Evolutionary conservation across 257 asterid species (phyloP).

Genomic region (Thymus mandschuricus): DNA sequence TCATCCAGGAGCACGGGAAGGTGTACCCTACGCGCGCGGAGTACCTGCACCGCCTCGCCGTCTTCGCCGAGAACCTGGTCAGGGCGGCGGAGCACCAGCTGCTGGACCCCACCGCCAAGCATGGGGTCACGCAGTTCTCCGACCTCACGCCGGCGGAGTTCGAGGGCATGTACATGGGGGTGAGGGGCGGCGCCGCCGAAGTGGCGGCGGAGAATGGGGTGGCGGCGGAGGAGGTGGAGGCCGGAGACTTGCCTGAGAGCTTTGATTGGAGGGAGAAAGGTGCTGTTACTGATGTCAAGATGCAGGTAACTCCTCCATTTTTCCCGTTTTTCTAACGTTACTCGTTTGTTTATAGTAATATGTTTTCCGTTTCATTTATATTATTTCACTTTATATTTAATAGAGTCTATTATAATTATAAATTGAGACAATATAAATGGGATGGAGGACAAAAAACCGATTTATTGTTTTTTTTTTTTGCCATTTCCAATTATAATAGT

Average conservation of each 20-base stretch:
- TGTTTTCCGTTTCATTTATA: no score
- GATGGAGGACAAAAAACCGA: no score
- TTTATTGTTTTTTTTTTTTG: no score
- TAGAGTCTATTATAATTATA: no score
- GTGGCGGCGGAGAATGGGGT: conserved; percentile 28
- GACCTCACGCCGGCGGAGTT: conserved; percentile 75
- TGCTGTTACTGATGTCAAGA: conserved; percentile 90
- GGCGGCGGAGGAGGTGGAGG: conserved; percentile 55
- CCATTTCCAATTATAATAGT: no score
- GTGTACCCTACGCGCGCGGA: conserved; percentile 61
- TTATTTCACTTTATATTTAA: no score
- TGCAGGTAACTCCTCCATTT: conserved; percentile 55
- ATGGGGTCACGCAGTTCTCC: conserved; percentile 79
- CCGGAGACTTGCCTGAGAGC: conserved; percentile 65
- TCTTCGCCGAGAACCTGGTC: conserved; percentile 67
- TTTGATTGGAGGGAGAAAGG: conserved; percentile 96
- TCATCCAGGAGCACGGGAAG: conserved; percentile 60
- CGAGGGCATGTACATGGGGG: conserved; percentile 75
- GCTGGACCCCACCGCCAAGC: conserved; percentile 85
- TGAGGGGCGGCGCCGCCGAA: conserved; percentile 47
- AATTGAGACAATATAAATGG: no score
- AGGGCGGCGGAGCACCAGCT: conserved; percentile 90
- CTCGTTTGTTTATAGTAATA: no score
- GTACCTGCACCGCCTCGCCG: conserved; percentile 83
- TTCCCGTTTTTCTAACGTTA: no score